Base-by-base conservation (phyloP, 192 early-diverging fungal genomes). In the Coemansia sp. region DNA sequence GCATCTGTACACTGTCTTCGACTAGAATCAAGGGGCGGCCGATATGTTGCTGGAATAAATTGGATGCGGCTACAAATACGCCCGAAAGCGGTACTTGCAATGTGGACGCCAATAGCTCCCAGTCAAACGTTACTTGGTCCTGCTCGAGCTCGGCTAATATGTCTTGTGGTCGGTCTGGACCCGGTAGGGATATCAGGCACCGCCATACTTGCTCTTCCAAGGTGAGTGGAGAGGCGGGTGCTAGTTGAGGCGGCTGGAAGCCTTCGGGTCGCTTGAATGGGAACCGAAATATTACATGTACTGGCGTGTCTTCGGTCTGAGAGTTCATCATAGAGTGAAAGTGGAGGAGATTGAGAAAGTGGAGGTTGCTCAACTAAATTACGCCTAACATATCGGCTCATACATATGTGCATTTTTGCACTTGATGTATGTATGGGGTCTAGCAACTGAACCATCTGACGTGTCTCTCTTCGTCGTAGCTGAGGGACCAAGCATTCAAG, bases 51-150 rank as follows among this genome's bases (percentile, higher is more conserved):
- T 39, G 36, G 27, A 82, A 82, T 42, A 82, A 45, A 3, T 62
- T 69, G 5, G 75, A 74, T 15, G 72, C 80, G 0, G 80, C 80
- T 5, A 70, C 69, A 34, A 82, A 77, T 9, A 82, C 80, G 27
- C 69, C 46, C 2, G 14, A 19, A 27, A 82, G 42, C 14, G 80
- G 63, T 2, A 77, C 75, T 1, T 69, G 34, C 7, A 82, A 60
- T 0, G 69, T 75, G 0, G 38, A 23, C 0, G 80, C 80, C 41
- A 82, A 46, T 11, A 77, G 69, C 31, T 77, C 80, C 80, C 80
- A 82, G 63, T 82, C 80, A 72, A 82, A 82, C 11, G 80, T 82
- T 50, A 82, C 80, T 29, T 82, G 67, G 72, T 82, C 80, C 4
- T 77, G 67, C 66, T 82, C 80, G 5, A 82, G 66, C 67, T 82